Evolutionary conservation across 2,329 filamentous ascomycete genomes (phyloP).

Genomic region (Colletotrichum lindemuthianum): DNA sequence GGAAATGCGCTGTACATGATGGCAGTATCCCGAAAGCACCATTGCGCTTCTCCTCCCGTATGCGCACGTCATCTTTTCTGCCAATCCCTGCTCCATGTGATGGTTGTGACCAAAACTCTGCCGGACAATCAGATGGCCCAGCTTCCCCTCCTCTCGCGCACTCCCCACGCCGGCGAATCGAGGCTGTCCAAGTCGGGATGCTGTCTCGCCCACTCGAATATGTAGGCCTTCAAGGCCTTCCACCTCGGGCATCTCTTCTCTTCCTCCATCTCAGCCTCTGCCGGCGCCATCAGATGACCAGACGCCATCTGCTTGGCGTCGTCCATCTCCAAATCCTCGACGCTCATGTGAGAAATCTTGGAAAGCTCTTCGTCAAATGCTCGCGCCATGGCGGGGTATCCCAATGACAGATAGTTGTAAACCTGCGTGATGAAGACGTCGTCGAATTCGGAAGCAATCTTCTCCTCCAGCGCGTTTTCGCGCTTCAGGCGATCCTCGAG

Average conservation of each 20-base stretch:
- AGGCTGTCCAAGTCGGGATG: constrained; percentile 77
- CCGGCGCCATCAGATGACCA: constrained; percentile 77
- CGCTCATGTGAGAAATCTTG: constrained; percentile 77
- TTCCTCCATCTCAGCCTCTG: constrained; percentile 52
- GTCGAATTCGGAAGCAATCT: constrained; percentile 74
- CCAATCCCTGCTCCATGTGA: not conserved
- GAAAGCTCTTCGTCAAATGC: constrained; percentile 86
- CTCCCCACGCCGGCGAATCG: constrained; percentile 73
- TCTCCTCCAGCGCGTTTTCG: constrained; percentile 62
- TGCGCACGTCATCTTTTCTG: constrained; percentile 4
- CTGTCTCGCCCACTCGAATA: constrained; percentile 89
- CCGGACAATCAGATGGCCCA: constrained; percentile 66
- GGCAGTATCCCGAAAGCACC: constrained; percentile 2
- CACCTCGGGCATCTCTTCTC: constrained; percentile 75
- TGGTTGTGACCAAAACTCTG: not conserved
- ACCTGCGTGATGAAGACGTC: constrained; percentile 93
- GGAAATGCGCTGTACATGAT: constrained; percentile 10
- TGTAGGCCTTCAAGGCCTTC: constrained; percentile 85
- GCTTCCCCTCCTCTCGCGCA: constrained; percentile 73
- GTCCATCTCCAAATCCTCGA: constrained; percentile 76
- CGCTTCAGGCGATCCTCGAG: constrained; percentile 61
- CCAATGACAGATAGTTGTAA: constrained; percentile 94
- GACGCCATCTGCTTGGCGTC: constrained; percentile 71
- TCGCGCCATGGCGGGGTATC: constrained; percentile 86
- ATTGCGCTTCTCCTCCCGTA: not conserved